Conservation (phyloP, 1,284 basidiomycete species). For the Entoloma clypeatum region DNA sequence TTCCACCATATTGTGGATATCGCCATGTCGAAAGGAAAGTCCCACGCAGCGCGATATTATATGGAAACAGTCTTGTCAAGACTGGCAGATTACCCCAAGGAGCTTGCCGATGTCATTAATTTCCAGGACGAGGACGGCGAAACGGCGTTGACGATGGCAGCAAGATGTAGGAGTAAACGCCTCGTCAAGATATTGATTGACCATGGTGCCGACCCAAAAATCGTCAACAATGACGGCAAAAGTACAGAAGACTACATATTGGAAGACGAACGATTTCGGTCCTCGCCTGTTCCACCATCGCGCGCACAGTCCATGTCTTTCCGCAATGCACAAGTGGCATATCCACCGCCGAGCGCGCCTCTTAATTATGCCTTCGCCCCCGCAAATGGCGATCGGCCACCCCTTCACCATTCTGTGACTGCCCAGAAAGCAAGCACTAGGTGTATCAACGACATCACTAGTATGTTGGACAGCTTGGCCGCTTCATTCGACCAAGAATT, state of each 20-base stretch:
- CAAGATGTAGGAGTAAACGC: conserved; percentile 93
- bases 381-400: conserved; percentile 56
- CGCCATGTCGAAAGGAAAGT: conserved; percentile 97
- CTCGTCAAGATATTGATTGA: conserved; percentile 95
- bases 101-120: conserved; percentile 97
- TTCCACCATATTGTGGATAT: conserved; percentile 99
- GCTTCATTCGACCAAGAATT: conserved; percentile 94
- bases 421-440: conserved; percentile 87
- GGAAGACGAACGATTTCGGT: conserved; percentile 96
- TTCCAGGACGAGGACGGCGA: conserved; percentile 99
- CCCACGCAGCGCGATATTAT: conserved; percentile 97
- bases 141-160: conserved; percentile 96
- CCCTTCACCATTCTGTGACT: conserved; percentile 83
- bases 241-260: conserved; percentile 98
- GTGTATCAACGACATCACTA: conserved; percentile 80
- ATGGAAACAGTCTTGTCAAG: conserved; percentile 95
- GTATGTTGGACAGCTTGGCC: conserved; percentile 87
- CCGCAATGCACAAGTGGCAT: conserved; percentile 59
- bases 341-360: conserved; percentile 38
- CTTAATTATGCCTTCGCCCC: conserved; percentile 43
- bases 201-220: conserved; percentile 95
- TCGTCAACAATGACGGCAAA: conserved; percentile 94
- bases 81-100: conserved; percentile 93
- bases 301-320: conserved; percentile 62
- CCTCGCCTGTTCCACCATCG: conserved; percentile 78